Base-by-base conservation (phyloP, 176 grass and related monocot genomes). In the Bothriochloa decipiens region DNA sequence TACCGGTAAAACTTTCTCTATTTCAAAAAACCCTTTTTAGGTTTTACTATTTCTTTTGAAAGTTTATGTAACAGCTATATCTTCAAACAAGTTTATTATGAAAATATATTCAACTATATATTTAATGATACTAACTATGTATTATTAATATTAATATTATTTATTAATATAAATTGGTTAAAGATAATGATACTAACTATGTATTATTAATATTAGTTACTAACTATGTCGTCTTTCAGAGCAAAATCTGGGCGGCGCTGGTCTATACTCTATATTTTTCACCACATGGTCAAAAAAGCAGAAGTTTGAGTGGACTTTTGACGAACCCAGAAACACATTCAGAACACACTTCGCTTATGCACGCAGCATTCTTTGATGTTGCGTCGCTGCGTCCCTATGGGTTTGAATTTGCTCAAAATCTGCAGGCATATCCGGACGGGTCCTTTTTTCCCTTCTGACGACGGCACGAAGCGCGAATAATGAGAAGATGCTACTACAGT, bases 401-500 rank as follows among this genome's bases (percentile, higher is more conserved):
- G 6, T 4, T 42, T 42, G 40, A 8, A 1, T 2, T 42, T 11
- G n/a, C 57, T 25, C 7, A 25, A 25, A 61, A 61, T 25, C 57
- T 25, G 57, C 22, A 25, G 57, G 3, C 22, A 25, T 61, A 25
- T 3, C 57, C 22, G 50, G 6, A 18, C 22, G 49, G 6, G 8
- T 10, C 53, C 20, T 58, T 58, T 58, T 58, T 42, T 20, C 8
- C 16, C 7, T 42, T 32, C 35, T 42, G 40, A n/a, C 53, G 53
- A 57, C 22, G 20, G 20, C 53, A n/a, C 57, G 40, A 25, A 61
- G 57, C 57, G 57, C n/a, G 3, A 61, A 61, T 25, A 61, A 61
- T 61, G 57, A 61, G 57, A 61, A 61, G 57, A 61, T 53, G 50
- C 50, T 53, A 53, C 50, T 53, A 53, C 50, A 53, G 50, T 53